A percentile compares a stretch with the other conserved stretches of the same genome.
Evolutionary conservation across 2,329 filamentous ascomycete species (phyloP).

Genomic region (Aspergillus oerlinghausenensis): DNA sequence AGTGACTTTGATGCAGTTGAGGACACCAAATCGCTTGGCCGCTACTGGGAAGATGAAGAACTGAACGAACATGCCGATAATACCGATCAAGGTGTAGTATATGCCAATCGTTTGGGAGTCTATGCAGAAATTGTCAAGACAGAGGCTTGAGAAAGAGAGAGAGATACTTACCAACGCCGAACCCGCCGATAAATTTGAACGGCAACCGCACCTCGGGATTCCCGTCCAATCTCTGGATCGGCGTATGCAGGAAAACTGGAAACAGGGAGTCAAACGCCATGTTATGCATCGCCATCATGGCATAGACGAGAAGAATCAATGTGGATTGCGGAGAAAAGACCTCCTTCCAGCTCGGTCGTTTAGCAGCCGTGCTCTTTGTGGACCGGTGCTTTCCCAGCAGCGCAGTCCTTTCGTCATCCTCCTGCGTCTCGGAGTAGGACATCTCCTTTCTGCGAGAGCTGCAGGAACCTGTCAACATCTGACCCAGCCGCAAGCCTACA

Average conservation of each 20-base stretch:
- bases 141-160: neutral
- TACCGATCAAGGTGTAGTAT: constrained; percentile 78
- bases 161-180: constrained; percentile 53
- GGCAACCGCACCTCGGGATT: constrained; percentile 61
- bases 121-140: constrained; percentile 26
- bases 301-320: constrained; percentile 73
- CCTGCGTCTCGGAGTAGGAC: constrained; percentile 6
- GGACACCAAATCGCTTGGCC: constrained; percentile 67
- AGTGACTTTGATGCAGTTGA: constrained; percentile 67
- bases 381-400: constrained; percentile 25
- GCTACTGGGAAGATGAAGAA: constrained; percentile 79
- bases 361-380: constrained; percentile 12
- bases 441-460: constrained; percentile 20
- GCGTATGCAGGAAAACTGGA: constrained; percentile 82
- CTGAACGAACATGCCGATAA: constrained; percentile 75
- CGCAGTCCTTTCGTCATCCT: constrained; percentile 28
- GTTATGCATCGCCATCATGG: constrained; percentile 73
- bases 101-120: constrained; percentile 72
- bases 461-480: constrained; percentile 52
- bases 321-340: constrained; percentile 71
- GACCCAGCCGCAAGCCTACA: constrained; percentile 70
- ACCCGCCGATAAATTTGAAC: constrained; percentile 78
- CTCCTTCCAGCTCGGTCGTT: constrained; percentile 49
- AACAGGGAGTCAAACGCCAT: constrained; percentile 84
- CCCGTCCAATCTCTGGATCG: constrained; percentile 50